A percentile compares a stretch with the other conserved stretches of the same genome.
Conservation (phyloP, 768 basidiomycete species). For the Tricholoma matsutake region DNA sequence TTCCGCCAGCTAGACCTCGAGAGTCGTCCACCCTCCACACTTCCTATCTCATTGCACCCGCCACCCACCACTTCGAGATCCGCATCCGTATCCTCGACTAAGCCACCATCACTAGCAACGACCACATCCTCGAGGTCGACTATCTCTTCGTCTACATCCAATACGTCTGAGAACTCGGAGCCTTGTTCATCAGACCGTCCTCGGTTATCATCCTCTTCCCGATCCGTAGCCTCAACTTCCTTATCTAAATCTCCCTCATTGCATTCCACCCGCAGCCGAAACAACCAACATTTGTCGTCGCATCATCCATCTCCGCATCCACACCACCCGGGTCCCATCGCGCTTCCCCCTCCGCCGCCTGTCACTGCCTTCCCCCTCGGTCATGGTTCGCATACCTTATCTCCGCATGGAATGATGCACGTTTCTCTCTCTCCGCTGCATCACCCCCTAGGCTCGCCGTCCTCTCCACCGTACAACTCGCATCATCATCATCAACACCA, state of each 20-base stretch:
- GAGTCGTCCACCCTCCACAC: conserved; percentile 6
- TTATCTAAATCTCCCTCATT: background rate
- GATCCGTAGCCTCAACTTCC: background rate
- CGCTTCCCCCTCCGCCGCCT: conserved; percentile 57
- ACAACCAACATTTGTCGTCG: conserved; percentile 4
- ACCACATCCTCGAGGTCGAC: conserved; percentile 8
- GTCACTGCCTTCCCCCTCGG: conserved; percentile 36
- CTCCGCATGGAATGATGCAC: conserved; percentile 23
- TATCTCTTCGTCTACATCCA: conserved; percentile 11
- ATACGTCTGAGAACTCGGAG: conserved; percentile 9
- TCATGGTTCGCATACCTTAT: conserved; percentile 11
- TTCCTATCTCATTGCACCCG: conserved; percentile 3
- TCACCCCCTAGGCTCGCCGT: conserved; percentile 25
- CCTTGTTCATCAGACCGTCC: conserved; percentile 4
- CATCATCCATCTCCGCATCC: conserved; percentile 18
- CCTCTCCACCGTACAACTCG: conserved; percentile 40
- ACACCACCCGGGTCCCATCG: conserved; percentile 69
- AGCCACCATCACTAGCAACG: conserved; percentile 7
- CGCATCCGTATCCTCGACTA: conserved; percentile 14
- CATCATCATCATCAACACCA: conserved; percentile 38
- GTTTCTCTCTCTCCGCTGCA: conserved; percentile 29
- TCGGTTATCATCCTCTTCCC: background rate
- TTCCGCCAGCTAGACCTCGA: conserved; percentile 9
- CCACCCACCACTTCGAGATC: conserved; percentile 9
- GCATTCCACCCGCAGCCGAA: conserved; percentile 7